These are phyloP conservation scores for Rhynchosporium graminicola DNA, from an alignment of 2,329 filamentous ascomycete species.

Conservation along the genomic window DNA sequence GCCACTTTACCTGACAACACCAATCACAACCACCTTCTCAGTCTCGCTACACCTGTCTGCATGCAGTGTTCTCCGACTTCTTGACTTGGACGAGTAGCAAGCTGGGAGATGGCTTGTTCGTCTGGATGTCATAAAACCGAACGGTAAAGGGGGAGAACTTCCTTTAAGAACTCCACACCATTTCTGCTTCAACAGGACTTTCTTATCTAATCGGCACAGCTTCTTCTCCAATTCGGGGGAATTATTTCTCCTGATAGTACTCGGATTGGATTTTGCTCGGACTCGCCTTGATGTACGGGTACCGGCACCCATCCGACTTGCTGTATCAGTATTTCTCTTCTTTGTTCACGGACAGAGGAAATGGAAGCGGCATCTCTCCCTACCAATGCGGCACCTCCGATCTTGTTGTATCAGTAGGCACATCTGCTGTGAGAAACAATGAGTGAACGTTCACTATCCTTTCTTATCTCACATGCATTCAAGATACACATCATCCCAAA, in stretches of 20 bases:
- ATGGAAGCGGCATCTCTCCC: not conserved
- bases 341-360: not conserved
- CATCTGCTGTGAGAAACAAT: not conserved
- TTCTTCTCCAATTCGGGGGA: not conserved
- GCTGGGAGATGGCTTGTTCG: constrained; percentile 14
- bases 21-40: constrained; percentile 8
- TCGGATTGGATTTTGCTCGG: not conserved
- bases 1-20: not conserved
- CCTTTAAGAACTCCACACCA: not conserved
- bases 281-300: not conserved
- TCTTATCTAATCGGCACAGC: not conserved
- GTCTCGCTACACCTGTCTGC: not conserved
- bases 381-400: not conserved
- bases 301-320: constrained; percentile 2
- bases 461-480: constrained; percentile 10
- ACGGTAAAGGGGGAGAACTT: not conserved
- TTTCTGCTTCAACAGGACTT: not conserved
- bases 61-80: constrained; percentile 1
- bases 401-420: not conserved
- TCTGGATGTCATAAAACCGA: not conserved
- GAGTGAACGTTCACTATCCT: constrained; percentile 1
- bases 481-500: not conserved
- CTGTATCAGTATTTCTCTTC: not conserved
- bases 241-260: not conserved
- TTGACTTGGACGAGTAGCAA: constrained; percentile 6